phyloP scores from a whole-genome alignment of 2,329 filamentous ascomycete species.

The Pyrenochaeta sp. region DNA sequence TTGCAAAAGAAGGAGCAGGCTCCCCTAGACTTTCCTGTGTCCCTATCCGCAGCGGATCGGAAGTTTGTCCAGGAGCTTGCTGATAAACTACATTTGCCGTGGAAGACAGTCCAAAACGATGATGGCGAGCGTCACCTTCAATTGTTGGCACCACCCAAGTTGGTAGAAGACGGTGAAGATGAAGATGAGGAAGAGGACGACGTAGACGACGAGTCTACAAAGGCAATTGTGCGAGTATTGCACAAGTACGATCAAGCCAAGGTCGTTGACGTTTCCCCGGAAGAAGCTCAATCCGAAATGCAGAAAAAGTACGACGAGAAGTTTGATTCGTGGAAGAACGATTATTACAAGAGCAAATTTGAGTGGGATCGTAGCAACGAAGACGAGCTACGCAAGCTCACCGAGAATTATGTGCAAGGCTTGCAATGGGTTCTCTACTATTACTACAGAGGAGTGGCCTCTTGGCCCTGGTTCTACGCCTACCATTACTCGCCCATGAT shows the following conservation, averaged over 20 bases:
- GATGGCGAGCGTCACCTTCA: slow-evolving; percentile 71
- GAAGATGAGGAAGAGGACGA: slow-evolving; percentile 71
- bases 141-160: slow-evolving; percentile 65
- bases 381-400: slow-evolving; percentile 79
- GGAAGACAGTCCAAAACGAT: slow-evolving; percentile 69
- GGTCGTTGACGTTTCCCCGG: slow-evolving; percentile 78
- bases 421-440: slow-evolving; percentile 98
- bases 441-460: slow-evolving; percentile 96
- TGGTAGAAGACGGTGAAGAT: slow-evolving; percentile 60
- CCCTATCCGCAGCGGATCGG: slow-evolving; percentile 82
- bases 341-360: slow-evolving; percentile 91
- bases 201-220: slow-evolving; percentile 80
- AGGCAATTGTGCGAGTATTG: slow-evolving; percentile 84
- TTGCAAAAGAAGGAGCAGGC: slow-evolving; percentile 50
- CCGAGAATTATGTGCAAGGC: slow-evolving; percentile 97
- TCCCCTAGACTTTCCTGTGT: slow-evolving; percentile 75
- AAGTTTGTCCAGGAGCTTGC: slow-evolving; percentile 93
- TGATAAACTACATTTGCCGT: slow-evolving; percentile 69
- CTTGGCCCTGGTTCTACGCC: slow-evolving; percentile 97
- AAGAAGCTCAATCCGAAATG: slow-evolving; percentile 80
- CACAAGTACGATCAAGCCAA: slow-evolving; percentile 91
- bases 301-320: slow-evolving; percentile 88
- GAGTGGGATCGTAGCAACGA: slow-evolving; percentile 85
- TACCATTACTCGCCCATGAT: slow-evolving; percentile 99
- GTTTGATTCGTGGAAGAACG: slow-evolving; percentile 91